phyloP scores from a whole-genome alignment of 345 rosid species.

The Syzygium oleosum region DNA sequence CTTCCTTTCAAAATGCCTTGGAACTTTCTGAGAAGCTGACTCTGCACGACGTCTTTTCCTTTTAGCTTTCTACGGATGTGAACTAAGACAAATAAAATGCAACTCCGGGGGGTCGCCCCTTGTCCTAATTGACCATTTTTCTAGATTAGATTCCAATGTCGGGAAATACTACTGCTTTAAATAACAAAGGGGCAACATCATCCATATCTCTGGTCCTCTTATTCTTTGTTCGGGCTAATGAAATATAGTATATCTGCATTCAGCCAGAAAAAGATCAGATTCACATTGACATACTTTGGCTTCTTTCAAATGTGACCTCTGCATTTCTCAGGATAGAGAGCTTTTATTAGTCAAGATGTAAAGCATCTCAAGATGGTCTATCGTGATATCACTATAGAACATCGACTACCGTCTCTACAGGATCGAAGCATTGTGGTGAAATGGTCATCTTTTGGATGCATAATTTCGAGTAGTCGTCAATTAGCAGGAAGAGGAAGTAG shows the following conservation, averaged over 20 bases:
- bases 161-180: background rate
- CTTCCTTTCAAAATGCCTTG: background rate
- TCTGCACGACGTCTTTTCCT: background rate
- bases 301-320: background rate
- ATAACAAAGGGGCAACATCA: background rate
- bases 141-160: background rate
- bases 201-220: background rate
- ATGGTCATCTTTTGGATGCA: background rate
- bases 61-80: background rate
- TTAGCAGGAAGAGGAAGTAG: background rate
- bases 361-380: background rate
- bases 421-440: background rate
- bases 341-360: background rate
- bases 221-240: background rate
- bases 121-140: background rate
- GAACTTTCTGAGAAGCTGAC: background rate
- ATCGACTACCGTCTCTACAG: background rate
- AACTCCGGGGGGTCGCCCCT: background rate
- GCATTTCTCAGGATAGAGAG: background rate
- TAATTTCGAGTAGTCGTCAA: background rate
- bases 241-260: background rate
- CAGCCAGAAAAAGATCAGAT: background rate
- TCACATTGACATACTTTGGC: background rate
- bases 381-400: background rate
- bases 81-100: background rate